phyloP scores from a whole-genome alignment of 305 asterid genomes.

The Fraxinus albicans region DNA sequence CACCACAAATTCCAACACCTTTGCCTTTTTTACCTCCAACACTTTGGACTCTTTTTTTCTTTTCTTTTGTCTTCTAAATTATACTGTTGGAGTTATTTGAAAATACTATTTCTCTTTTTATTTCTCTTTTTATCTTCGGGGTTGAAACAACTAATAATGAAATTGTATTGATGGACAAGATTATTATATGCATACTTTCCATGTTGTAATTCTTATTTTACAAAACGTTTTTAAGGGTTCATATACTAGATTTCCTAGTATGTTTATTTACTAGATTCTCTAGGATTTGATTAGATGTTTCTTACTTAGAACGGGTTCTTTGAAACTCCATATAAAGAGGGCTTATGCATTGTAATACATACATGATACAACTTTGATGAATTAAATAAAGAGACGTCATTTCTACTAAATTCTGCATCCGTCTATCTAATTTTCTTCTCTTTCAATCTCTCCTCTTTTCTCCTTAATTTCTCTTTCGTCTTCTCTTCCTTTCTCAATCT shows the following conservation, averaged over 20 bases:
- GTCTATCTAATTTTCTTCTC: too few species aligned
- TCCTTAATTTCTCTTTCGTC: too few species aligned
- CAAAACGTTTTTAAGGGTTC: too few species aligned
- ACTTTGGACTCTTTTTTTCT: background rate
- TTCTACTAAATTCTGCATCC: too few species aligned
- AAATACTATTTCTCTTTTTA: background rate
- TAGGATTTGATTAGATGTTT: background rate
- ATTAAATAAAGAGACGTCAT: too few species aligned
- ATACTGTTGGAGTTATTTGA: background rate
- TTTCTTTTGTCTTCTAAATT: background rate
- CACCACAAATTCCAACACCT: background rate
- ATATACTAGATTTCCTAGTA: background rate
- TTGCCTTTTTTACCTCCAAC: background rate
- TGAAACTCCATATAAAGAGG: too few species aligned
- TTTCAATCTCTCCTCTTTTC: too few species aligned
- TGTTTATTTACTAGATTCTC: too few species aligned
- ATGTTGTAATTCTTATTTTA: too few species aligned
- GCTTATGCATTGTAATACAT: too few species aligned
- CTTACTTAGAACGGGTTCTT: background rate
- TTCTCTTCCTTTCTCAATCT: too few species aligned
- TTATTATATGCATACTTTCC: background rate
- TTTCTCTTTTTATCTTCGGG: background rate
- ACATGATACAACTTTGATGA: background rate
- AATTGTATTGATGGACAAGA: background rate
- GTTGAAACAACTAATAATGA: background rate